These are phyloP conservation scores for Aspergillus sp. DNA, from an alignment of 2,329 filamentous ascomycete genomes.

Conservation along the genomic window DNA sequence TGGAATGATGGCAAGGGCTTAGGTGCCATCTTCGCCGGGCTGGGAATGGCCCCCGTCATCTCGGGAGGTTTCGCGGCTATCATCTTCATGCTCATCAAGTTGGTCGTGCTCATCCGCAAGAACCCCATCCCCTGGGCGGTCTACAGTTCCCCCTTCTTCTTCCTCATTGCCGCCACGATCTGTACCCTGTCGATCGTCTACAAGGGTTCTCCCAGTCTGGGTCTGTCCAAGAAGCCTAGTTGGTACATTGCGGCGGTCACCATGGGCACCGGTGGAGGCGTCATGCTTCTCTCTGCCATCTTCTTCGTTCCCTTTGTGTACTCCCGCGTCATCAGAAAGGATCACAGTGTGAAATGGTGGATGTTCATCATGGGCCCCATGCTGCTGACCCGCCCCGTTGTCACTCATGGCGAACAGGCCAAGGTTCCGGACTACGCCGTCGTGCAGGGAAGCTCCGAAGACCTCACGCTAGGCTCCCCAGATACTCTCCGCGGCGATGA, in stretches of 20 bases:
- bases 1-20: conserved; percentile 69
- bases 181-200: conserved; percentile 78
- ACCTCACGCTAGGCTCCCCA: background rate
- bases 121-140: conserved; percentile 73
- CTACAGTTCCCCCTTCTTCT: conserved; percentile 73
- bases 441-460: conserved; percentile 59
- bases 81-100: conserved; percentile 74
- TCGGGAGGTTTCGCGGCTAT: conserved; percentile 64
- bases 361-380: conserved; percentile 64
- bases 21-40: conserved; percentile 67
- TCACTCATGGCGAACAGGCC: conserved; percentile 56
- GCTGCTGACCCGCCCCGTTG: conserved; percentile 62
- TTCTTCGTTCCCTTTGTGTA: conserved; percentile 76
- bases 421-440: conserved; percentile 75
- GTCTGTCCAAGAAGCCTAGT: conserved; percentile 60
- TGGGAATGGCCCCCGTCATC: conserved; percentile 68
- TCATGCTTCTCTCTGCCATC: conserved; percentile 61
- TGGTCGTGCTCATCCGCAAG: conserved; percentile 69
- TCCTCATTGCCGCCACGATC: conserved; percentile 72
- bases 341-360: conserved; percentile 65
- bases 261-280: conserved; percentile 63
- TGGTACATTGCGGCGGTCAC: conserved; percentile 70
- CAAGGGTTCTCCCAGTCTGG: conserved; percentile 73
- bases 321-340: conserved; percentile 68
- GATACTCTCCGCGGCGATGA: conserved; percentile 47